Evolutionary conservation across 148 eudicot species (phyloP).

Genomic region (Arbutus unedo): DNA sequence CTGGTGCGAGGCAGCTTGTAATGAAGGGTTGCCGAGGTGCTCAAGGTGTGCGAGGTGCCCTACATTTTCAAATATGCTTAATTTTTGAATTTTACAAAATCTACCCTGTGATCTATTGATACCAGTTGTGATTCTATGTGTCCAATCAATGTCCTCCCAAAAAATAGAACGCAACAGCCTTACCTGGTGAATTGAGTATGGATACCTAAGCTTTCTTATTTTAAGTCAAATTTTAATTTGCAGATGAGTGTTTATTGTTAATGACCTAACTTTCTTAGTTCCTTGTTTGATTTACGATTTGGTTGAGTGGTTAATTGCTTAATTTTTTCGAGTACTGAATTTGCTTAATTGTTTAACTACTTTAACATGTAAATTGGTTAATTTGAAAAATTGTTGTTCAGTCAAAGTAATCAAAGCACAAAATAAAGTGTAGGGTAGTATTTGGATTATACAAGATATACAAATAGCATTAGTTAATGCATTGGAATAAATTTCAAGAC

Average conservation of each 20-base stretch:
- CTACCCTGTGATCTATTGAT: neutral
- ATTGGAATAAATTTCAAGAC: neutral
- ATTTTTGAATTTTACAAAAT: too few species aligned
- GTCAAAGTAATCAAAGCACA: too few species aligned
- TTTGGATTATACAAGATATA: neutral
- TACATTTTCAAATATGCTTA: neutral
- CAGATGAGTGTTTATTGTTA: neutral
- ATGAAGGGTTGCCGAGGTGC: neutral
- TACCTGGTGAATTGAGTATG: neutral
- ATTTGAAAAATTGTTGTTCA: neutral
- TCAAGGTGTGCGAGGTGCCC: neutral
- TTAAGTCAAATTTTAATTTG: neutral
- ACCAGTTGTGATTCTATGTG: neutral
- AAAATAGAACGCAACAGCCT: neutral
- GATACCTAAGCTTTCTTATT: neutral
- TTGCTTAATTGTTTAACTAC: neutral
- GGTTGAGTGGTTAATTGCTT: neutral
- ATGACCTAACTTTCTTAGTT: neutral
- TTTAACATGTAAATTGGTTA: neutral
- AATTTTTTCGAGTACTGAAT: neutral
- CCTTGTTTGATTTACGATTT: neutral
- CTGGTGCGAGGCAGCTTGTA: neutral
- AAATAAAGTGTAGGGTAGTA: neutral
- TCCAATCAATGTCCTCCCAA: neutral
- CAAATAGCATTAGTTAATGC: neutral